phyloP scores from a whole-genome alignment of 305 asterid genomes.

The Andrographis paniculata region DNA sequence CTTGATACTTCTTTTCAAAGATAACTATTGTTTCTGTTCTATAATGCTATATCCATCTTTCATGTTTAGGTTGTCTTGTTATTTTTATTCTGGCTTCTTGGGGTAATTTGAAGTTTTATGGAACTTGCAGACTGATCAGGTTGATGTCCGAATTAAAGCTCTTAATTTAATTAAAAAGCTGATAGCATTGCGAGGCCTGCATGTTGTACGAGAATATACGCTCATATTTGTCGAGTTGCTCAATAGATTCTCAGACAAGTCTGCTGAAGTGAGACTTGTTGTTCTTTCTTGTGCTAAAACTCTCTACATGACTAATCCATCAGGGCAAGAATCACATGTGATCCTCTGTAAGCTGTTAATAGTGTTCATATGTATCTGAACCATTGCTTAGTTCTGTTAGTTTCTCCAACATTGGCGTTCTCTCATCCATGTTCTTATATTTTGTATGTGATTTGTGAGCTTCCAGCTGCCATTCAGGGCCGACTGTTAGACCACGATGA shows the following conservation, averaged over 20 bases:
- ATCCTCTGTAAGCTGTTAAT: conserved; percentile 52
- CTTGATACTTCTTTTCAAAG: conserved; percentile 8
- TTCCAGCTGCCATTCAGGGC: conserved; percentile 50
- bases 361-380: conserved; percentile 13
- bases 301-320: conserved; percentile 43
- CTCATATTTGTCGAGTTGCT: conserved; percentile 51
- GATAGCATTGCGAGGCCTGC: conserved; percentile 52
- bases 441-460: conserved; percentile 22
- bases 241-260: conserved; percentile 79
- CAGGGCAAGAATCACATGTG: conserved; percentile 50
- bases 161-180: conserved; percentile 56
- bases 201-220: conserved; percentile 48
- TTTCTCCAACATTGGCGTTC: conserved; percentile 12
- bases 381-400: conserved; percentile 10
- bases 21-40: not conserved
- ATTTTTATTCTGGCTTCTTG: conserved; percentile 21
- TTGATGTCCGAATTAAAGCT: conserved; percentile 91
- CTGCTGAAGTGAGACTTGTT: conserved; percentile 70
- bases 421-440: not conserved
- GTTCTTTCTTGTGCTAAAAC: conserved; percentile 79
- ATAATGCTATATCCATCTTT: not conserved
- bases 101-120: conserved; percentile 18
- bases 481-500: conserved; percentile 51
- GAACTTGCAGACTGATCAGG: conserved; percentile 85
- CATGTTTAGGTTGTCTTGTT: not conserved